These are phyloP conservation scores for Triticum dicoccoides DNA, from an alignment of 176 grass and related monocot species.

Conservation along the genomic window DNA sequence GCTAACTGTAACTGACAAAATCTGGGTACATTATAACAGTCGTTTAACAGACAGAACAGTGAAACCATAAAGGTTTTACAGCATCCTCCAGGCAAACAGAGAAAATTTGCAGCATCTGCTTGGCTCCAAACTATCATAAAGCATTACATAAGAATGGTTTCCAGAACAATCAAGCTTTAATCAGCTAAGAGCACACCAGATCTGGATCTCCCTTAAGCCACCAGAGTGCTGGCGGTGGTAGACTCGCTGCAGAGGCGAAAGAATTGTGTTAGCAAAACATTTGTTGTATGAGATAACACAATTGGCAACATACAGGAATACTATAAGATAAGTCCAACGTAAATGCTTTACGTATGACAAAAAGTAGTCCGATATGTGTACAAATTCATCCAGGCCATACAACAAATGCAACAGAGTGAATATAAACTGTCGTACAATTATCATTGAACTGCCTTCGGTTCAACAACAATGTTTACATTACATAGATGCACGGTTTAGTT, in stretches of 20 bases:
- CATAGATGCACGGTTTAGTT: not conserved
- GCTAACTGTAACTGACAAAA: slow-evolving; percentile 32
- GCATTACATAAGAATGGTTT: slow-evolving; percentile 10
- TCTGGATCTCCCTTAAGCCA: slow-evolving; percentile 46
- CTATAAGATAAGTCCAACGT: not conserved
- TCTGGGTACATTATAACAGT: slow-evolving; percentile 30
- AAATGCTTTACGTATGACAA: no score
- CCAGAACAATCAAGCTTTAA: slow-evolving; percentile 9
- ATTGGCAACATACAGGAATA: not conserved
- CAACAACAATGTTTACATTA: not conserved
- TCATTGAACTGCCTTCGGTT: not conserved
- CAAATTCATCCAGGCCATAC: no score
- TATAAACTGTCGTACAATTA: no score
- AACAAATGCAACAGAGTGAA: no score
- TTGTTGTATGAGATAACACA: not conserved
- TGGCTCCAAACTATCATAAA: slow-evolving; percentile 38
- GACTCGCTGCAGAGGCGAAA: slow-evolving; percentile 49
- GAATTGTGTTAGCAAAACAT: not conserved
- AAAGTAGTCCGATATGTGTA: no score
- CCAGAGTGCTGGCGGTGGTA: slow-evolving; percentile 65
- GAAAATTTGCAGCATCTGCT: slow-evolving; percentile 16
- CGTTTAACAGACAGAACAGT: slow-evolving; percentile 7
- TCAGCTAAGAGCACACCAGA: not conserved
- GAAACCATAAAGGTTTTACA: slow-evolving; percentile 24
- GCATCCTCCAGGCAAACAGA: slow-evolving; percentile 21